phyloP scores from a whole-genome alignment of 345 rosid genomes.

The Eucalyptus paniculata region DNA sequence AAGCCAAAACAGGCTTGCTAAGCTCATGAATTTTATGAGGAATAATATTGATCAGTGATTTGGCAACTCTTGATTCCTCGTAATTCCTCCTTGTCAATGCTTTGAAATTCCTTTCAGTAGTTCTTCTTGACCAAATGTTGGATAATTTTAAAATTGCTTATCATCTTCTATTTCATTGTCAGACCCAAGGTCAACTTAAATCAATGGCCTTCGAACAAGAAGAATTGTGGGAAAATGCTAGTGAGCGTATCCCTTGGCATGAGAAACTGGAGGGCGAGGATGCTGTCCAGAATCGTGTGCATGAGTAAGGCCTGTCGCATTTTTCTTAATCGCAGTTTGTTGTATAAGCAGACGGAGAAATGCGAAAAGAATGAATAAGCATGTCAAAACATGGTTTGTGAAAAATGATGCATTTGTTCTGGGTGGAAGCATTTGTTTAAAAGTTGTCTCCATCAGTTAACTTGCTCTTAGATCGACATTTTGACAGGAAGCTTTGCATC shows the following conservation, averaged over 20 bases:
- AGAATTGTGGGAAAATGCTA: constrained; percentile 84
- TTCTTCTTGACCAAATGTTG: neutral
- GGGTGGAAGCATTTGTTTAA: neutral
- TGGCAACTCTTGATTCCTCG: neutral
- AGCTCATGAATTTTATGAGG: neutral
- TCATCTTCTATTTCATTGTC: constrained; percentile 11
- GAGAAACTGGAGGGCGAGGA: constrained; percentile 92
- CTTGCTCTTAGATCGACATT: neutral
- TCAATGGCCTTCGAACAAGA: constrained; percentile 81
- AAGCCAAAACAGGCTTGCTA: neutral
- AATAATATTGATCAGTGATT: neutral
- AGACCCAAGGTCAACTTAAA: constrained; percentile 59
- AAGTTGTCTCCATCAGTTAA: neutral
- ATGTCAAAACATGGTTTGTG: neutral
- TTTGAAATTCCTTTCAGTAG: neutral
- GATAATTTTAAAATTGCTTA: neutral
- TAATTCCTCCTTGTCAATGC: neutral
- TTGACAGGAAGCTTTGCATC: neutral
- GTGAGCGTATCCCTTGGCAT: constrained; percentile 91
- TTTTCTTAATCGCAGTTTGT: neutral
- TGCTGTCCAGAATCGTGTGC: constrained; percentile 87
- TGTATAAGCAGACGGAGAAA: neutral
- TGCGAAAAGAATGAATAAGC: neutral
- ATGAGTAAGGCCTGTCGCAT: constrained; percentile 54
- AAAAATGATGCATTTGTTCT: neutral